phyloP scores from a whole-genome alignment of 345 rosid genomes.

The Rhodomyrtus tomentosa region DNA sequence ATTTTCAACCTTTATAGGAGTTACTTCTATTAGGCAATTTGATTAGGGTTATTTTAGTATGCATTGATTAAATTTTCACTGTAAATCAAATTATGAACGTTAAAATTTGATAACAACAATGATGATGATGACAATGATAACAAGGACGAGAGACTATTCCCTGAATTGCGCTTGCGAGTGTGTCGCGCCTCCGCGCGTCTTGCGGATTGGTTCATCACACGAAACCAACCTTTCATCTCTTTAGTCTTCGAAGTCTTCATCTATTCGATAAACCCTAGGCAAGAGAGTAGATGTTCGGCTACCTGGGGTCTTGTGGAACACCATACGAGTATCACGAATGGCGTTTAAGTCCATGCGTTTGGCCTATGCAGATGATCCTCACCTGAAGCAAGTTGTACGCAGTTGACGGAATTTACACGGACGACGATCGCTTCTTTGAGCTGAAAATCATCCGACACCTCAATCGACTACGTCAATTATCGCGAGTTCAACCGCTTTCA shows the following conservation, averaged over 20 bases:
- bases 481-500: neutral
- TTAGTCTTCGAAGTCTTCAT: neutral
- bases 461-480: neutral
- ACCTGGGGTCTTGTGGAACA: neutral
- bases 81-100: neutral
- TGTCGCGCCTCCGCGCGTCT: too few species aligned
- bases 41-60: neutral
- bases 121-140: neutral
- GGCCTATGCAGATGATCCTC: neutral
- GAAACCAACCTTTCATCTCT: neutral
- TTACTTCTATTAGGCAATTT: neutral
- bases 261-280: neutral
- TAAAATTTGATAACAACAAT: neutral
- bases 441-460: neutral
- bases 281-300: neutral
- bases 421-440: neutral
- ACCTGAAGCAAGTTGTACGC: neutral
- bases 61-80: neutral
- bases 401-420: accelerated
- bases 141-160: too few species aligned
- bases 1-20: neutral
- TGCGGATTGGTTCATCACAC: too few species aligned
- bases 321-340: neutral
- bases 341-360: neutral
- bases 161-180: too few species aligned